Percentiles rank a stretch among this genome's conserved stretches.
phyloP scores from a whole-genome alignment of 1,284 basidiomycete species.

The Pyrrhoderma noxium region DNA sequence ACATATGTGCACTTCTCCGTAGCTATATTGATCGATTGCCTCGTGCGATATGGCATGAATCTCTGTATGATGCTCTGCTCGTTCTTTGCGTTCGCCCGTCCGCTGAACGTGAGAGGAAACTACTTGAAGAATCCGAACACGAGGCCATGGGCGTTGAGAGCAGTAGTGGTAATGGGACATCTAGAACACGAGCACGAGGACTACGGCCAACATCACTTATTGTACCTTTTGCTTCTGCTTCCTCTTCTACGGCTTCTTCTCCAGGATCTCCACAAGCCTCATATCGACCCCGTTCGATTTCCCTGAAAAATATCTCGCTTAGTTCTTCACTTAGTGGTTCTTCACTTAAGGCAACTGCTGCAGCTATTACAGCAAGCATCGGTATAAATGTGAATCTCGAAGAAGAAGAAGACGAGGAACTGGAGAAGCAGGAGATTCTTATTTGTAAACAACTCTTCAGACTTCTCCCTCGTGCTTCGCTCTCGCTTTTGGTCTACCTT shows the following conservation, averaged over 20 bases:
- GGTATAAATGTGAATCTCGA: constrained; percentile 17
- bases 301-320: constrained; percentile 1
- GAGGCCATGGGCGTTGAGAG: too few species aligned
- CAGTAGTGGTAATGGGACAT: constrained; percentile 6
- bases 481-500: constrained; percentile 55
- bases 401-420: neutral
- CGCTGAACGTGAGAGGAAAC: constrained; percentile 29
- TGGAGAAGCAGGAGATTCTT: constrained; percentile 29
- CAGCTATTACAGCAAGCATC: neutral
- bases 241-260: constrained; percentile 13
- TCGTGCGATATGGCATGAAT: constrained; percentile 39
- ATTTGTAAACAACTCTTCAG: constrained; percentile 50
- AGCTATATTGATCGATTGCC: constrained; percentile 53
- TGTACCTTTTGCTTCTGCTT: neutral
- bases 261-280: neutral
- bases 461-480: constrained; percentile 49
- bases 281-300: constrained; percentile 2
- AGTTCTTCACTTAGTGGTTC: neutral
- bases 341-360: neutral
- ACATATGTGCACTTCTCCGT: constrained; percentile 53
- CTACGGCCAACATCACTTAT: constrained; percentile 14
- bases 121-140: constrained; percentile 24
- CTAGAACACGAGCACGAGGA: constrained; percentile 20
- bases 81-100: constrained; percentile 42
- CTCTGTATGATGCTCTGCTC: constrained; percentile 42